These are phyloP conservation scores for Fusarium sp. DNA, from an alignment of 2,329 filamentous ascomycete genomes.

Conservation along the genomic window DNA sequence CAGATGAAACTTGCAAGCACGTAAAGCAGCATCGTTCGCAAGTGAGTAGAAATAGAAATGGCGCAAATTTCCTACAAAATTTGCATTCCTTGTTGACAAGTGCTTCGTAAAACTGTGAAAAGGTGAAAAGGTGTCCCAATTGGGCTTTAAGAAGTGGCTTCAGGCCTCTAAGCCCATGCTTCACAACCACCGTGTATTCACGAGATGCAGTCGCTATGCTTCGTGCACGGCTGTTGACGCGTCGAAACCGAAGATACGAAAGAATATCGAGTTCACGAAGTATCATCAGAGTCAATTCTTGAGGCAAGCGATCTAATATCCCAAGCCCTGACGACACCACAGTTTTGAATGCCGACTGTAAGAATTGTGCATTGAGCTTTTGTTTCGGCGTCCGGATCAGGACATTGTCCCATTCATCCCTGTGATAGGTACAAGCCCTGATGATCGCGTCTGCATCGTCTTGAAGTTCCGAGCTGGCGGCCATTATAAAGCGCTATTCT, in stretches of 20 bases:
- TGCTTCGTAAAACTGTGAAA: background rate
- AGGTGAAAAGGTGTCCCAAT: background rate
- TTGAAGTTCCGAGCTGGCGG: no score
- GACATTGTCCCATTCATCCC: conserved; percentile 12
- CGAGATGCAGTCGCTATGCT: background rate
- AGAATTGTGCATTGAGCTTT: conserved; percentile 12
- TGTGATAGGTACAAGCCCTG: conserved; percentile 14
- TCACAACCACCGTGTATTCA: background rate
- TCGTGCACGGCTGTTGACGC: conserved; percentile 1
- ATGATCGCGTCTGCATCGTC: background rate
- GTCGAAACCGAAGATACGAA: conserved; percentile 11
- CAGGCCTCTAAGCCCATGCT: conserved; percentile 3
- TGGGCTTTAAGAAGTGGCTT: conserved; percentile 8
- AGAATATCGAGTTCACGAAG: conserved; percentile 7
- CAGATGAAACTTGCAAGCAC: conserved; percentile 10
- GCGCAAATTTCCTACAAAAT: conserved; percentile 8
- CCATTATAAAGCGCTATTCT: background rate
- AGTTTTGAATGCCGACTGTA: background rate
- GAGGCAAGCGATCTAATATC: background rate
- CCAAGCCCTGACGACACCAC: background rate
- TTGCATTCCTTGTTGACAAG: background rate
- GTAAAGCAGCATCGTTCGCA: conserved; percentile 21
- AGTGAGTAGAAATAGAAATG: conserved; percentile 5
- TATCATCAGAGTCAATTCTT: conserved; percentile 10
- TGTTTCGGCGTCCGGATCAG: background rate